These are phyloP conservation scores for Suillus luteus DNA, from an alignment of 768 basidiomycete species.

Conservation along the genomic window DNA sequence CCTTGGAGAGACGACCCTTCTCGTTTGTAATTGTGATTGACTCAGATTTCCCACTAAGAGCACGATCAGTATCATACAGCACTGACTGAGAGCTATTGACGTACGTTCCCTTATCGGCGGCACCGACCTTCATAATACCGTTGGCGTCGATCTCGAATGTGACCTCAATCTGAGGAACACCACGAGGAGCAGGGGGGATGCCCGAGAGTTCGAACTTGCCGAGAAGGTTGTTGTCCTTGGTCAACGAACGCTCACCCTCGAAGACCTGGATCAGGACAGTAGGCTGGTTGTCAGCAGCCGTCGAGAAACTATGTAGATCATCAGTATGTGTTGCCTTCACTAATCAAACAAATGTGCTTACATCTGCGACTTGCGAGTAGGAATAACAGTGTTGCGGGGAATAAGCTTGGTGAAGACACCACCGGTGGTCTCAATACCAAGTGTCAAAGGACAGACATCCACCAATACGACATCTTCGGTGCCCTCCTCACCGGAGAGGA, in stretches of 20 bases:
- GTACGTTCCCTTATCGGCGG: slow-evolving; percentile 92
- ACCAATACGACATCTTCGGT: slow-evolving; percentile 92
- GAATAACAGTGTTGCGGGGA: slow-evolving; percentile 96
- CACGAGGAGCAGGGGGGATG: slow-evolving; percentile 94
- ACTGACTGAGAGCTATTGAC: slow-evolving; percentile 23
- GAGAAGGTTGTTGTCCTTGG: slow-evolving; percentile 98
- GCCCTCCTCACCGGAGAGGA: slow-evolving; percentile 92
- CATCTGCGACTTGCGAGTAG: slow-evolving; percentile 96
- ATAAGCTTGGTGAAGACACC: slow-evolving; percentile 99
- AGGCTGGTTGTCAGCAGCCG: slow-evolving; percentile 89
- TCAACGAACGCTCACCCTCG: slow-evolving; percentile 95
- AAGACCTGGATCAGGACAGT: slow-evolving; percentile 96
- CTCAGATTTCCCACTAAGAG: slow-evolving; percentile 75
- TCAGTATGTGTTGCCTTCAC: slow-evolving; percentile 4
- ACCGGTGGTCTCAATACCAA: slow-evolving; percentile 99
- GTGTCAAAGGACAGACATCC: slow-evolving; percentile 94
- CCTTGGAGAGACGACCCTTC: slow-evolving; percentile 86
- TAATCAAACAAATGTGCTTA: slow-evolving; percentile 34
- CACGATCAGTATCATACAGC: not conserved
- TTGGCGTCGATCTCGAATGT: slow-evolving; percentile 95
- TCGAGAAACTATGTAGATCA: slow-evolving; percentile 56
- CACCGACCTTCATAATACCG: slow-evolving; percentile 93
- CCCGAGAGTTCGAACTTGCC: slow-evolving; percentile 94
- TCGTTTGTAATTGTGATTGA: slow-evolving; percentile 95
- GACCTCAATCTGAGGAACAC: slow-evolving; percentile 97